Evolutionary conservation across 179 eudicot species (phyloP).

Genomic region (Camellia oleifera): DNA sequence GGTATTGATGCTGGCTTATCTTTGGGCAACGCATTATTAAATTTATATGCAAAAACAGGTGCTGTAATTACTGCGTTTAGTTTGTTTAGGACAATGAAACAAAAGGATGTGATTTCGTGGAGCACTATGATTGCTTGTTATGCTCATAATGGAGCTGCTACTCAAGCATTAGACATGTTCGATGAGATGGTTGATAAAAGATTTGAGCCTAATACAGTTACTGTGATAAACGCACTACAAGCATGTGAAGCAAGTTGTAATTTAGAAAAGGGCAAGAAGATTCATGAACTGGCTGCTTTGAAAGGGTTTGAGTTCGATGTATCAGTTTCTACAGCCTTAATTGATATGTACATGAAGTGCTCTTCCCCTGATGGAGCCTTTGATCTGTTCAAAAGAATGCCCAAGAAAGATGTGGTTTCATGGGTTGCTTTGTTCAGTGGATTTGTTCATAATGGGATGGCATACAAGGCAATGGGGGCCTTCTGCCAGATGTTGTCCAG

Average conservation of each 20-base stretch:
- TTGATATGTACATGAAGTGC: constrained; percentile 42
- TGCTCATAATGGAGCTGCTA: constrained; percentile 30
- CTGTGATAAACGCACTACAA: constrained; percentile 28
- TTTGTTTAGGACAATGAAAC: constrained; percentile 26
- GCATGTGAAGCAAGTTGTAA: constrained; percentile 31
- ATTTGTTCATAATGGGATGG: constrained; percentile 32
- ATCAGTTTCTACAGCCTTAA: constrained; percentile 31
- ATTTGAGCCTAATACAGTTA: constrained; percentile 28
- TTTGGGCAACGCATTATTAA: constrained; percentile 30
- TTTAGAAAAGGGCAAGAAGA: constrained; percentile 31
- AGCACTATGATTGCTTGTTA: constrained; percentile 32
- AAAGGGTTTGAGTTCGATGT: constrained; percentile 28
- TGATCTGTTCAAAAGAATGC: constrained; percentile 27
- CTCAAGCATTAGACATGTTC: constrained; percentile 29
- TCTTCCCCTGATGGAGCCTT: constrained; percentile 32
- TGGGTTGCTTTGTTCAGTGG: constrained; percentile 32
- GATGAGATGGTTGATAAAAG: constrained; percentile 24
- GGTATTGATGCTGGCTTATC: constrained; percentile 22
- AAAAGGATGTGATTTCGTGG: constrained; percentile 41
- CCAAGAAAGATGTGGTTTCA: constrained; percentile 28
- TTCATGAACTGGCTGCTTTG: constrained; percentile 27
- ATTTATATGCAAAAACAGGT: constrained; percentile 32
- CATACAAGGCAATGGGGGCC: constrained; percentile 20
- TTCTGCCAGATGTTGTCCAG: constrained; percentile 26
- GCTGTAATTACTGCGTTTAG: constrained; percentile 21